These are phyloP conservation scores for Monilinia aucupariae DNA, from an alignment of 2,329 filamentous ascomycete genomes.

Conservation along the genomic window DNA sequence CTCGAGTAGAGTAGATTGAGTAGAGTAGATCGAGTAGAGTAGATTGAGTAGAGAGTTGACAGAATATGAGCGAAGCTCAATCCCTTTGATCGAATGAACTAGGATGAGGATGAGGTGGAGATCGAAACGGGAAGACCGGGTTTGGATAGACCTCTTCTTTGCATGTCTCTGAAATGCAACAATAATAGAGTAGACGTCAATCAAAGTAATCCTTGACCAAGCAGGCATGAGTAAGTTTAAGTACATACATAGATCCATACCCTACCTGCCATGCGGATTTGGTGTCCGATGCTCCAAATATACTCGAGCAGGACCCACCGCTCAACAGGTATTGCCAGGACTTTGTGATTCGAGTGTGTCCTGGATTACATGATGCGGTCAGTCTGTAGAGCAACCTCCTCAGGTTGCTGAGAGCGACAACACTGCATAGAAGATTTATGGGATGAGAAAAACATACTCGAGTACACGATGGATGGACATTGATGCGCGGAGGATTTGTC, in stretches of 20 bases:
- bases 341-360: too few relatives aligned
- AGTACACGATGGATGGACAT: too few relatives aligned
- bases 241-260: not conserved
- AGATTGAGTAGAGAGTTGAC: not conserved
- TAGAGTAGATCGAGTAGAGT: too few relatives aligned
- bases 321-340: not conserved
- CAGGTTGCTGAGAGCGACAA: too few relatives aligned
- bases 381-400: too few relatives aligned
- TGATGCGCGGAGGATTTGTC: too few relatives aligned
- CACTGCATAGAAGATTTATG: too few relatives aligned
- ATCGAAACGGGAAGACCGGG: conserved; percentile 8
- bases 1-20: too few relatives aligned
- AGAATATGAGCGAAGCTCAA: not conserved
- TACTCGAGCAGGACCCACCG: not conserved
- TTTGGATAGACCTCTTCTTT: not conserved
- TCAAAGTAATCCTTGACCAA: conserved; percentile 1
- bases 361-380: too few relatives aligned
- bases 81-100: conserved; percentile 4
- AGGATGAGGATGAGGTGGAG: not conserved
- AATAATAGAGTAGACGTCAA: not conserved
- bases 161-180: not conserved
- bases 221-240: not conserved
- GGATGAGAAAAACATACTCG: too few relatives aligned
- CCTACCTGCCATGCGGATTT: not conserved
- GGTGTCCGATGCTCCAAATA: not conserved